Evolutionary conservation across 768 basidiomycete genomes (phyloP).

Genomic region (Multifurca ochricompacta): DNA sequence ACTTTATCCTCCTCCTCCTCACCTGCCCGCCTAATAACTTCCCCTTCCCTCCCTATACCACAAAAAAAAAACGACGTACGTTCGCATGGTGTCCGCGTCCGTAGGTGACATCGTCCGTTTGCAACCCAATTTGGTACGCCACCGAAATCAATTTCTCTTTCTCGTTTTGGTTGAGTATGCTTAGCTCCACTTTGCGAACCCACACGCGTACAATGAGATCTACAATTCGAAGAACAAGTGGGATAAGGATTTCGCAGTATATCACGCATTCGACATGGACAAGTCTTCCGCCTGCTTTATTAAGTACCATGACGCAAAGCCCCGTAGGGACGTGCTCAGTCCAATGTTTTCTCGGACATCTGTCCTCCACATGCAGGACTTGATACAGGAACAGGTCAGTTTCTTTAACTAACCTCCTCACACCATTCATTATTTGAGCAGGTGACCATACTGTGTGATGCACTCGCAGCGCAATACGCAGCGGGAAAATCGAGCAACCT

Average conservation of each 20-base stretch:
- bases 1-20: not conserved
- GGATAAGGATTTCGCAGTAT: slow-evolving; percentile 32
- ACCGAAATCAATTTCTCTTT: not conserved
- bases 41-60: not conserved
- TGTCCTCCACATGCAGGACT: slow-evolving; percentile 32
- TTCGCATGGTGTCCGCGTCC: not conserved
- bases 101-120: slow-evolving; percentile 34
- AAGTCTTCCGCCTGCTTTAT: slow-evolving; percentile 32
- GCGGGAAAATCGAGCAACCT: slow-evolving; percentile 28
- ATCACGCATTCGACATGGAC: slow-evolving; percentile 33
- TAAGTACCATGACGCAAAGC: slow-evolving; percentile 31
- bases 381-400: slow-evolving; percentile 31
- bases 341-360: slow-evolving; percentile 37
- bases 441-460: not conserved
- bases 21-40: no score
- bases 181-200: slow-evolving; percentile 38
- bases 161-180: not conserved
- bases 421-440: not conserved
- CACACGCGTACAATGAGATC: slow-evolving; percentile 34
- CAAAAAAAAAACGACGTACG: no score
- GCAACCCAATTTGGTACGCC: slow-evolving; percentile 34
- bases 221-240: slow-evolving; percentile 29
- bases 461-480: slow-evolving; percentile 24
- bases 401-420: not conserved
- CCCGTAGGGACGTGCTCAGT: slow-evolving; percentile 31